Percentiles rank a stretch among this genome's conserved stretches.
Conservation (phyloP, 768 basidiomycete genomes). For the Strobilomyces dryophilus region DNA sequence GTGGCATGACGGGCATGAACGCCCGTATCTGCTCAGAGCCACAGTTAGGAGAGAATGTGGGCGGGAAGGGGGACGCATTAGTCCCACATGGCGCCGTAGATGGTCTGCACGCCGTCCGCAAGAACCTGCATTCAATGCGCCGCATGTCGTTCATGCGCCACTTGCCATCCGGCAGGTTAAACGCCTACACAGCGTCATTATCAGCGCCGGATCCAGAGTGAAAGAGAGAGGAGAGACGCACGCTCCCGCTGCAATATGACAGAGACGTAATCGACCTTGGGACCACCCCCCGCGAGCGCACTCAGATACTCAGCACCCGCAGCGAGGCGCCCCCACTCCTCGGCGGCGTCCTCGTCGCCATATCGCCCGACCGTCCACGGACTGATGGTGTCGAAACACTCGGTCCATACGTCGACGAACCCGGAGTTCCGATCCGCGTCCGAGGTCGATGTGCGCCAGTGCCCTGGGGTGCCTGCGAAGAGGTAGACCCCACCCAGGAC, state of each 20-base stretch:
- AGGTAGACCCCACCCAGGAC: constrained; percentile 74
- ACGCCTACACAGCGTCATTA: constrained; percentile 42
- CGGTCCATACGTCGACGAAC: constrained; percentile 66
- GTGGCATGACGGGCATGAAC: constrained; percentile 67
- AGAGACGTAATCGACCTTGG: constrained; percentile 72
- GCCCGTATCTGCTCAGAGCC: constrained; percentile 60
- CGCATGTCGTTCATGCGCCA: constrained; percentile 72
- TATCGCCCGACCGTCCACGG: constrained; percentile 83
- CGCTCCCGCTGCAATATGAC: constrained; percentile 84
- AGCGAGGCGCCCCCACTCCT: too few species aligned
- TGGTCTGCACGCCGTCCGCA: constrained; percentile 67
- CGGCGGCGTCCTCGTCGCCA: constrained; percentile 53
- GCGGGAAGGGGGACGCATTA: too few species aligned
- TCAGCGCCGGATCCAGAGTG: too few species aligned
- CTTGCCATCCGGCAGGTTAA: constrained; percentile 64
- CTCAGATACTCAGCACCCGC: constrained; percentile 39
- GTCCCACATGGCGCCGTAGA: constrained; percentile 82
- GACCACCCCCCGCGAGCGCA: constrained; percentile 35
- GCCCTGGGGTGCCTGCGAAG: constrained; percentile 44
- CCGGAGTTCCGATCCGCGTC: constrained; percentile 68
- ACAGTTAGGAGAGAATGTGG: too few species aligned
- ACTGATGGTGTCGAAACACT: constrained; percentile 74
- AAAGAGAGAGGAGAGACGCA: constrained; percentile 34
- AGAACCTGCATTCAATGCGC: constrained; percentile 54
- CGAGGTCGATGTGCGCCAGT: constrained; percentile 55